Percentiles rank a stretch among this genome's conserved stretches.
These are phyloP conservation scores for Amborella trichopoda DNA, from an alignment of 164 flowering plant genomes.

Conservation along the genomic window DNA sequence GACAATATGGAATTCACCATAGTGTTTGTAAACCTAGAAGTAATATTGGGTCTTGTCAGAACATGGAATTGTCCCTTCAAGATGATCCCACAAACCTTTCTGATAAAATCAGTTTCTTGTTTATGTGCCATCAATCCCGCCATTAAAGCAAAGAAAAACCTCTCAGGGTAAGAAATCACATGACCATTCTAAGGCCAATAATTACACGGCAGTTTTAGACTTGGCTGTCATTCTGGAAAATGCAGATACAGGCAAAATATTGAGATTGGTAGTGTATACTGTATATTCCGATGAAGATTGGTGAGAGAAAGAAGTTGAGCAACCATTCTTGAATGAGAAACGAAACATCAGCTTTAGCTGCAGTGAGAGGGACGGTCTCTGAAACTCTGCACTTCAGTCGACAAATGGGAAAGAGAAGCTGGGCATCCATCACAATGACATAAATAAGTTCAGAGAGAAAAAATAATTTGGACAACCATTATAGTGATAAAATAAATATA, in stretches of 20 bases:
- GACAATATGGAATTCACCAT: constrained; percentile 26
- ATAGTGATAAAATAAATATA: no score
- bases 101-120: constrained; percentile 18
- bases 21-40: constrained; percentile 28
- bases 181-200: not conserved
- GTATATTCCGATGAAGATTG: no score
- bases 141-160: constrained; percentile 6
- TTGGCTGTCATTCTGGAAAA: not conserved
- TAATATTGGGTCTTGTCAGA: constrained; percentile 27
- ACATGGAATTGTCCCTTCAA: constrained; percentile 51
- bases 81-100: constrained; percentile 27
- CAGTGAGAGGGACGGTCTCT: no score
- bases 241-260: not conserved
- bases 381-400: no score
- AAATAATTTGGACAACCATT: no score
- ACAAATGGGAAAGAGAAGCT: no score
- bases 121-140: constrained; percentile 5
- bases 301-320: not conserved
- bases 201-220: not conserved
- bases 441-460: no score
- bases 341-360: no score
- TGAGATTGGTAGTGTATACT: no score
- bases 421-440: no score
- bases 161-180: not conserved
- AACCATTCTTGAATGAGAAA: no score